Evolutionary conservation across 2,329 filamentous ascomycete species (phyloP), one percentile per base, ranked within the genome.

Genomic region (Colletotrichum sansevieriae): DNA sequence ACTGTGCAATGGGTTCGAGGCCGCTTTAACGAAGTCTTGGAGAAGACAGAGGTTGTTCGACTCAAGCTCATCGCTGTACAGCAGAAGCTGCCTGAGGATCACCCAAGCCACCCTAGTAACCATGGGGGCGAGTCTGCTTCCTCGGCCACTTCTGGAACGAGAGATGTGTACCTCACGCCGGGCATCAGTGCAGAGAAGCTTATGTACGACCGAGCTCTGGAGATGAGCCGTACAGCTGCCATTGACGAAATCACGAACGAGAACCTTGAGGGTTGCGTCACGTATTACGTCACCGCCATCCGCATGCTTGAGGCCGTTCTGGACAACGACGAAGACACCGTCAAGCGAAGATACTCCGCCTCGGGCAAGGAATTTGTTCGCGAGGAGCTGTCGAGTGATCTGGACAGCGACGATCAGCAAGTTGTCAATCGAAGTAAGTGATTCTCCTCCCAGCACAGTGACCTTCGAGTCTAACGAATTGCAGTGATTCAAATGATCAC

Each of bases 201-300:
- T 52, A 98, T 99, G 94, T 99, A 98, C 77, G 96, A 99, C 74
- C 92, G 96, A 54, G 96, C 96, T 0, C 83, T 98, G 22, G 96
- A 99, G 78, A 98, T 99, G 96, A 98, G 94, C 78, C 90, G 94
- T 60, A 90, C 93, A 4, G 95, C 96, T 8, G 96, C 96, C 8
- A 96, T 98, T 76, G 97, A 97, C 74, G 96, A 99, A 81, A 92
- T 99, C 57, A 94, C 96, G 2, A 94, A 95, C 65, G 93, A 96
- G 71, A 95, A 98, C 78, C 83, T 98, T 25, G 82, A 84, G 0
- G 94, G 94, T 15, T 98, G 95, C 76, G 95, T 98, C 76, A 90
- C 97, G 29, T 95, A 94, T 18, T 99, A 99, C 77, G 87, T 93
- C 62, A 98, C 96, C 0, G 95, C 96, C 0, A 94, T 98, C 72